phyloP scores from a whole-genome alignment of 805 yeast species.

The Myxozyma neotropica region DNA sequence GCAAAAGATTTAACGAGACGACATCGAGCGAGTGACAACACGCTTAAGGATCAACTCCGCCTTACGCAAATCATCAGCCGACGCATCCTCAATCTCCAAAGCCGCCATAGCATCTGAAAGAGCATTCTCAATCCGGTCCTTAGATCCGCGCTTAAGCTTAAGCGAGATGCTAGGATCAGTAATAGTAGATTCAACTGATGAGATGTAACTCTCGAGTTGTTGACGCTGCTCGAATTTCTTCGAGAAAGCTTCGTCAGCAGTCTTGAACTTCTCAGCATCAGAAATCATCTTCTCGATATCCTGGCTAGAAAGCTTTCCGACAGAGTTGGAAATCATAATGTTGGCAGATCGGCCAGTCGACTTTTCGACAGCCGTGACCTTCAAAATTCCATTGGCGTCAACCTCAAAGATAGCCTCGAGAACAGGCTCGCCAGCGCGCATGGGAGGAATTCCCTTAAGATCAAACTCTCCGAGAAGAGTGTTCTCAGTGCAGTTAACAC shows the following conservation, averaged over 20 bases:
- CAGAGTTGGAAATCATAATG: conserved; percentile 98
- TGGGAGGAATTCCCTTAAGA: conserved; percentile 96
- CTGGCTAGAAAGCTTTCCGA: conserved; percentile 94
- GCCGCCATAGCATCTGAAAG: conserved; percentile 97
- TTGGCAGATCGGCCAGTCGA: conserved; percentile 98
- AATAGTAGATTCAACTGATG: conserved; percentile 91
- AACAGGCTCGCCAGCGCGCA: conserved; percentile 99
- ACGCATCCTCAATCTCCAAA: conserved; percentile 92
- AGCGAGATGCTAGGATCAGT: conserved; percentile 98
- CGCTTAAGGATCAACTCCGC: conserved; percentile 99
- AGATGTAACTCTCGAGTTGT: conserved; percentile 97
- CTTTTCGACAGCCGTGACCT: conserved; percentile 98
- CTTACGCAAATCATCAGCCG: conserved; percentile 98
- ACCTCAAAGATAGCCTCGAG: conserved; percentile 98
- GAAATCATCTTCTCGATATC: conserved; percentile 98
- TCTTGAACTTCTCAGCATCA: conserved; percentile 99
- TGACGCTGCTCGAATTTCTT: conserved; percentile 99
- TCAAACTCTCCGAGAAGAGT: conserved; percentile 98
- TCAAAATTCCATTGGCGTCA: conserved; percentile 99
- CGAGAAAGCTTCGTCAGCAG: conserved; percentile 98
- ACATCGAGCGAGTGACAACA: conserved; percentile 59
- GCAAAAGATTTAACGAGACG: conserved; percentile 26
- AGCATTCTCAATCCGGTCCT: conserved; percentile 97
- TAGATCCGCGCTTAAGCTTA: conserved; percentile 95
- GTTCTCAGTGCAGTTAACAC: conserved; percentile 98